These are phyloP conservation scores for Cercospora brassicicola DNA, from an alignment of 2,329 filamentous ascomycete species.

Conservation along the genomic window DNA sequence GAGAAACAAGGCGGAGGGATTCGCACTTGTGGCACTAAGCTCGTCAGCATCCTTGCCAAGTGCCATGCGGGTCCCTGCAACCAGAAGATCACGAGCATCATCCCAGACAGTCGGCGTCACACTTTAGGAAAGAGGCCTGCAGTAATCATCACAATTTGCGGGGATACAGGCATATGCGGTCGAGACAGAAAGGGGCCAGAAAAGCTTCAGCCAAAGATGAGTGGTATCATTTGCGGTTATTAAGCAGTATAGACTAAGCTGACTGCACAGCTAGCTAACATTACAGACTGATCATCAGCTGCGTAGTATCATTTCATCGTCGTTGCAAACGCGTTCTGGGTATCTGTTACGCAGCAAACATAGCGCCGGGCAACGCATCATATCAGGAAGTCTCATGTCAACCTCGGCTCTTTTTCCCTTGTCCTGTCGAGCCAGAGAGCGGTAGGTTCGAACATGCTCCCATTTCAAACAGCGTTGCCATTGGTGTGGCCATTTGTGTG, in stretches of 20 bases:
- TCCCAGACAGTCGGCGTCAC: neutral
- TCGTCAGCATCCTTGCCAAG: neutral
- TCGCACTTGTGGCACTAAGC: neutral
- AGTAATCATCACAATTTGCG: neutral
- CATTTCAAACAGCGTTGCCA: constrained; percentile 3
- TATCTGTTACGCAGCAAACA: constrained; percentile 1
- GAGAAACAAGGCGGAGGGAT: neutral
- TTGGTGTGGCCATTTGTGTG: constrained; percentile 22
- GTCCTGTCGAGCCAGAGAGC: neutral
- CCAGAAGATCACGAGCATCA: neutral
- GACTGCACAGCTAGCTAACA: neutral
- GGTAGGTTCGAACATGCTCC: neutral
- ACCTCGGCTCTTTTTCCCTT: neutral
- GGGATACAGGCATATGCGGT: neutral
- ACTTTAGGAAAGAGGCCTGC: neutral
- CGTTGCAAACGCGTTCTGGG: neutral
- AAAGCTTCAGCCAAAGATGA: neutral
- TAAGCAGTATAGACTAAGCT: neutral
- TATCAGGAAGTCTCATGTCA: neutral
- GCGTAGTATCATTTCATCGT: neutral
- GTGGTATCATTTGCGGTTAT: neutral
- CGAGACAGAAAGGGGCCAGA: neutral
- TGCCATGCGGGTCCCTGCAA: neutral
- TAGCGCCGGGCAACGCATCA: neutral
- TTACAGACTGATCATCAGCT: neutral